These are phyloP conservation scores for Eucalyptus virginea DNA, from an alignment of 345 rosid genomes.

Conservation along the genomic window DNA sequence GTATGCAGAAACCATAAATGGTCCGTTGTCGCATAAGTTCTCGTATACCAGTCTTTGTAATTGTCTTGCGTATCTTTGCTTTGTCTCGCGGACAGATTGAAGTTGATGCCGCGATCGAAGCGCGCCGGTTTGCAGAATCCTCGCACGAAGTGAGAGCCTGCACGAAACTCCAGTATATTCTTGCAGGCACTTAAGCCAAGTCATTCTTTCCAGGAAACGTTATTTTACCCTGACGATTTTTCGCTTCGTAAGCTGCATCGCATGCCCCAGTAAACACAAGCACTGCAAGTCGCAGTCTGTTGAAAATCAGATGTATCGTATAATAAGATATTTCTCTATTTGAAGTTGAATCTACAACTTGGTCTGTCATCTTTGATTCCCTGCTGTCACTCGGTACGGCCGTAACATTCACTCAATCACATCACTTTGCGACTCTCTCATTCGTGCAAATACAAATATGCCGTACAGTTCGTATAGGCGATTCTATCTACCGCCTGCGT, in stretches of 20 bases:
- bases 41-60: not conserved
- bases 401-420: not conserved
- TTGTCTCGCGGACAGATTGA: not conserved
- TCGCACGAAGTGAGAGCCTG: not conserved
- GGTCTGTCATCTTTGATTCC: not conserved
- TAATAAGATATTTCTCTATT: not conserved
- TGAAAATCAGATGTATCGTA: not conserved
- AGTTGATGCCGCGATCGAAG: not conserved
- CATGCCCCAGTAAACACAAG: not conserved
- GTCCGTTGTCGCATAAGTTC: not conserved
- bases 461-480: not conserved
- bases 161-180: not conserved
- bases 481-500: constrained; percentile 1
- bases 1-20: not conserved
- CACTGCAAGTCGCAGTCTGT: not conserved
- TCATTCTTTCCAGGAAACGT: not conserved
- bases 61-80: not conserved
- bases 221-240: not conserved
- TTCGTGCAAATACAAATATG: not conserved
- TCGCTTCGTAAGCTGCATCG: not conserved
- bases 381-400: not conserved
- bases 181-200: not conserved
- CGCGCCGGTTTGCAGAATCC: not conserved
- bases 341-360: not conserved
- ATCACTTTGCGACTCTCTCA: not conserved